These are phyloP conservation scores for Diaporthe citrichinensis DNA, from an alignment of 2,329 filamentous ascomycete species.

Conservation along the genomic window DNA sequence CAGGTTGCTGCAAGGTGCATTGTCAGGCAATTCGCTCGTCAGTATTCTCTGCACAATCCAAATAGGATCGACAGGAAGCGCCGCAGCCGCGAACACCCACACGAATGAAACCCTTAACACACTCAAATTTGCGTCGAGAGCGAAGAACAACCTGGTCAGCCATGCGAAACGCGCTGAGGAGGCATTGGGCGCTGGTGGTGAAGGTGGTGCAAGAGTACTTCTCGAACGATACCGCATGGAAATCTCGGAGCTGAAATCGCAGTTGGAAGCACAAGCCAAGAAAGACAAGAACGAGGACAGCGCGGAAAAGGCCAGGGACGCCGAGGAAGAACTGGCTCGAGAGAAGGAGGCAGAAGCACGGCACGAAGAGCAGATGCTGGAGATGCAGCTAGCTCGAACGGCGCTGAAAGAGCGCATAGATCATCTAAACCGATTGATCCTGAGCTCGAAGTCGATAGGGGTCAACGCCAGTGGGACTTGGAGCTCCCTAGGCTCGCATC, in stretches of 20 bases:
- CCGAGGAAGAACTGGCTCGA: constrained; percentile 79
- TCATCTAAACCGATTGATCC: constrained; percentile 92
- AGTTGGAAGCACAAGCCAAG: constrained; percentile 84
- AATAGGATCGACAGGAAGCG: constrained; percentile 82
- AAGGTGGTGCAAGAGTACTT: constrained; percentile 87
- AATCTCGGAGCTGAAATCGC: constrained; percentile 83
- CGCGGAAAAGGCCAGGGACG: constrained; percentile 73
- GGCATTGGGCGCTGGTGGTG: constrained; percentile 83
- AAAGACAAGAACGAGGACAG: constrained; percentile 74
- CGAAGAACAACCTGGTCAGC: constrained; percentile 98
- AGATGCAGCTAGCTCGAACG: constrained; percentile 97
- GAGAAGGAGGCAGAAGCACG: constrained; percentile 87
- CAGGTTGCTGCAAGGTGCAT: constrained; percentile 88
- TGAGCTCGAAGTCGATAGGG: constrained; percentile 95
- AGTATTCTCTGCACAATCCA: constrained; percentile 98
- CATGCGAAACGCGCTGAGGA: constrained; percentile 97
- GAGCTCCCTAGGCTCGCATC: constrained; percentile 76
- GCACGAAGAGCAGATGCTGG: constrained; percentile 97
- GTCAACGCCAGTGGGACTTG: constrained; percentile 86
- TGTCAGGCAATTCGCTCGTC: constrained; percentile 94
- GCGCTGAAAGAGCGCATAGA: constrained; percentile 98
- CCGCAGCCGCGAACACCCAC: constrained; percentile 79
- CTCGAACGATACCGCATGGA: constrained; percentile 95
- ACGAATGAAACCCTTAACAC: constrained; percentile 94
- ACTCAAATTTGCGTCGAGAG: constrained; percentile 94